phyloP scores from a whole-genome alignment of 2,329 filamentous ascomycete genomes.

The Blumeriella jaapii region DNA sequence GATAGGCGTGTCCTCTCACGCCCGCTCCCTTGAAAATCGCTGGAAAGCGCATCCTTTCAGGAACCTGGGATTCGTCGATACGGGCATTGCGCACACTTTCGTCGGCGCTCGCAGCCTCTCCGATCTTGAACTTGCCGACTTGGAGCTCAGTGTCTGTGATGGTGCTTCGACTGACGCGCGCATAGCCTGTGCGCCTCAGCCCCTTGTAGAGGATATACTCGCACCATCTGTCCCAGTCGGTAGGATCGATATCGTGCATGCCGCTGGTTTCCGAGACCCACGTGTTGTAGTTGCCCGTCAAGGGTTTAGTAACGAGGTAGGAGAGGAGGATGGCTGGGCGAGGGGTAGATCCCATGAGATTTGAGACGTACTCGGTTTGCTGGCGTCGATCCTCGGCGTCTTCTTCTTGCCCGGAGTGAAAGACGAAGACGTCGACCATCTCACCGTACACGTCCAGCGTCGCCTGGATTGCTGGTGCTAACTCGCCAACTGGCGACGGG shows the following conservation, averaged over 20 bases:
- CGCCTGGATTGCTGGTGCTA: conserved; percentile 94
- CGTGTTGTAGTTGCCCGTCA: conserved; percentile 91
- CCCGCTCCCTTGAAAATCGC: conserved; percentile 73
- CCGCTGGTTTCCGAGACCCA: conserved; percentile 79
- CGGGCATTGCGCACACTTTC: conserved; percentile 43
- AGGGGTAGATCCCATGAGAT: conserved; percentile 73
- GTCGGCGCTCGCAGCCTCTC: conserved; percentile 51
- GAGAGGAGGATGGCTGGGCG: conserved; percentile 77
- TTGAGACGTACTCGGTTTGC: conserved; percentile 74
- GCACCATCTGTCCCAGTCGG: conserved; percentile 96
- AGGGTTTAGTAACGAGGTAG: conserved; percentile 84
- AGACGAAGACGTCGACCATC: conserved; percentile 87
- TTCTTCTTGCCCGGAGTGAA: conserved; percentile 97
- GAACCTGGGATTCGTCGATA: conserved; percentile 61
- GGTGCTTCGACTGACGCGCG: conserved; percentile 73
- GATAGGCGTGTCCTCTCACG: conserved; percentile 80
- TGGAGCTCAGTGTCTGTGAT: conserved; percentile 98
- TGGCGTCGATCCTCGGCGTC: conserved; percentile 83
- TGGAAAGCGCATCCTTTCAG: conserved; percentile 72
- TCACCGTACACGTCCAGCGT: conserved; percentile 88
- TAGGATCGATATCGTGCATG: conserved; percentile 90
- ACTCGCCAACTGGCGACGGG: conserved; percentile 84
- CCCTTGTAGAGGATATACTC: conserved; percentile 97
- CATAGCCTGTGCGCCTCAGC: conserved; percentile 76
- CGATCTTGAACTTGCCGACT: conserved; percentile 88